Percentiles rank a stretch among this genome's conserved stretches.
phyloP scores from a whole-genome alignment of 73 alveolate genomes.

The Paramecium primaurelia region DNA sequence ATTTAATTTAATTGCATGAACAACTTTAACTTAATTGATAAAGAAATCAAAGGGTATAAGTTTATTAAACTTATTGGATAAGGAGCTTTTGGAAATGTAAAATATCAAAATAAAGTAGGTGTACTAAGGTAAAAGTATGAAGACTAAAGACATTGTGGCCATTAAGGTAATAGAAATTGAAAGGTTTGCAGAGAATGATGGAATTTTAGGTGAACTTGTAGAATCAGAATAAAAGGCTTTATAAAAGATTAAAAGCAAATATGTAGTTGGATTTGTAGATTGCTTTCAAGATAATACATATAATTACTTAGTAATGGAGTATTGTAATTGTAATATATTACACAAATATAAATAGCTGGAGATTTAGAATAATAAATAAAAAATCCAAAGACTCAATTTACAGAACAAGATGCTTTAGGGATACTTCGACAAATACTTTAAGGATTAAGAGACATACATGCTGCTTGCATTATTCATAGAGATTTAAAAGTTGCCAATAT shows the following conservation, averaged over 20 bases:
- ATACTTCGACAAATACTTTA: not conserved
- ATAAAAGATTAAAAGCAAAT: not conserved
- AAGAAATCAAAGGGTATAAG: not conserved
- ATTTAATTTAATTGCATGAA: not conserved
- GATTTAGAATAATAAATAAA: not conserved
- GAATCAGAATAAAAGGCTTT: not conserved
- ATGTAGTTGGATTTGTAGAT: not conserved
- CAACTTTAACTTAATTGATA: not conserved
- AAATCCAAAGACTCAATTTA: not conserved
- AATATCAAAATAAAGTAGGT: not conserved
- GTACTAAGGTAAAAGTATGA: not conserved
- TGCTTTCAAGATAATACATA: not conserved
- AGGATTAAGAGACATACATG: constrained; percentile 20
- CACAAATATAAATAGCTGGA: not conserved
- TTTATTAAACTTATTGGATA: not conserved
- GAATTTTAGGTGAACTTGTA: not conserved
- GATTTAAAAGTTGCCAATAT: constrained; percentile 22
- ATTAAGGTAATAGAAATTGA: not conserved
- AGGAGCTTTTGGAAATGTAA: not conserved
- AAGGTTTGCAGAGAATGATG: not conserved
- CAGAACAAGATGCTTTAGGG: not conserved
- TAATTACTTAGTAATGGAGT: not conserved
- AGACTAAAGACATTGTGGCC: not conserved
- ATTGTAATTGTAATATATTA: not conserved
- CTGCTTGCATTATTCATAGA: not conserved